These are phyloP conservation scores for Fusarium newnesense DNA, from an alignment of 2,329 filamentous ascomycete genomes.

Conservation along the genomic window DNA sequence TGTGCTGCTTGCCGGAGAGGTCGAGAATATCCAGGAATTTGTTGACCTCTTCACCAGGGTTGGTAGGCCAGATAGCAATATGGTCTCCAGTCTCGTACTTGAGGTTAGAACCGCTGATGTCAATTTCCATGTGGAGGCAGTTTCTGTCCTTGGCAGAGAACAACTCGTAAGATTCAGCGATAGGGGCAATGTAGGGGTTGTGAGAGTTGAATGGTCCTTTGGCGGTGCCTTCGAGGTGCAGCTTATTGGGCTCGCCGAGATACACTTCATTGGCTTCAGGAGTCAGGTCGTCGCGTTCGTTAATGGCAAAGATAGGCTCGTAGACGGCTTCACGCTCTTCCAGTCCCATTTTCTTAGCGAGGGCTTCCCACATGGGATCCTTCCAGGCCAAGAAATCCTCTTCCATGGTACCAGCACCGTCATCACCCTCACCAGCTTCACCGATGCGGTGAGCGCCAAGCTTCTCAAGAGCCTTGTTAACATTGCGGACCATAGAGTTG, in stretches of 20 bases:
- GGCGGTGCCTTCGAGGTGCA: slow-evolving; percentile 85
- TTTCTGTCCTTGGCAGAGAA: slow-evolving; percentile 92
- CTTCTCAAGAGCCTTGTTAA: slow-evolving; percentile 82
- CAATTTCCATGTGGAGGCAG: slow-evolving; percentile 96
- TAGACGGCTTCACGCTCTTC: slow-evolving; percentile 97
- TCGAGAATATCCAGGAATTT: slow-evolving; percentile 84
- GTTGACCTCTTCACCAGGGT: slow-evolving; percentile 91
- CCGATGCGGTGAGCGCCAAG: slow-evolving; percentile 88
- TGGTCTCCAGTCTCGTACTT: slow-evolving; percentile 97
- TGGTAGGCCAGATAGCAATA: slow-evolving; percentile 96
- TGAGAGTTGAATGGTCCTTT: slow-evolving; percentile 96
- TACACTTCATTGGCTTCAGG: slow-evolving; percentile 85
- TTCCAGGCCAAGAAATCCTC: slow-evolving; percentile 99
- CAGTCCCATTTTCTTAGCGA: slow-evolving; percentile 84
- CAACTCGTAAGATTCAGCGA: slow-evolving; percentile 88
- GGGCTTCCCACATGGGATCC: slow-evolving; percentile 95
- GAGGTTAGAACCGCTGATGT: slow-evolving; percentile 88
- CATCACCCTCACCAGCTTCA: slow-evolving; percentile 91
- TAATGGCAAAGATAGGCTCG: slow-evolving; percentile 89
- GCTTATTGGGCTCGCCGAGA: slow-evolving; percentile 94
- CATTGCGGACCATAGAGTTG: slow-evolving; percentile 96
- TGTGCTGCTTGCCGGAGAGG: slow-evolving; percentile 79
- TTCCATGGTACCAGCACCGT: slow-evolving; percentile 99
- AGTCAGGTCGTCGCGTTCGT: slow-evolving; percentile 78
- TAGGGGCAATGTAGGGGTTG: slow-evolving; percentile 96